A percentile compares a stretch with the other conserved stretches of the same genome.
Evolutionary conservation across 345 rosid genomes (phyloP).

Genomic region (Excoecaria agallocha): DNA sequence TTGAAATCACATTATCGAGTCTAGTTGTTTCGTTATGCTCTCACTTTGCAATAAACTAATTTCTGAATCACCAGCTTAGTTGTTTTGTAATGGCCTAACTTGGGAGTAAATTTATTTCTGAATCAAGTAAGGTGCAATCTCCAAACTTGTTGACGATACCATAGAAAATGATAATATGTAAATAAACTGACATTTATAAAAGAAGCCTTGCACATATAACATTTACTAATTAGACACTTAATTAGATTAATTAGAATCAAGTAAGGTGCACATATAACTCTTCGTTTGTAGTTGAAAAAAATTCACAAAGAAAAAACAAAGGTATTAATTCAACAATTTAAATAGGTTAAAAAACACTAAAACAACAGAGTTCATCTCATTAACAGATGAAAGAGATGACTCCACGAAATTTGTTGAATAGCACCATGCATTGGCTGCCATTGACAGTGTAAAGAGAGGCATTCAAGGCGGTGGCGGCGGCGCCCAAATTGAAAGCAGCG

Average conservation of each 20-base stretch:
- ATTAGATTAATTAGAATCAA: no score
- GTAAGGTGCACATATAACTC: no score
- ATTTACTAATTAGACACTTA: neutral
- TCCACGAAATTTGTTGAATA: conserved; percentile 89
- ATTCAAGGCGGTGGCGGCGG: conserved; percentile 60
- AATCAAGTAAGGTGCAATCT: neutral
- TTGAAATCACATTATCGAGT: no score
- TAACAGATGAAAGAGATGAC: conserved; percentile 27
- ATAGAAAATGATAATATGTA: no score
- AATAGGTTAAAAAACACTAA: no score
- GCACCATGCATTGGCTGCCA: conserved; percentile 91
- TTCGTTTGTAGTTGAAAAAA: no score
- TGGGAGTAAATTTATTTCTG: neutral
- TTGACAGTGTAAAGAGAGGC: conserved; percentile 90
- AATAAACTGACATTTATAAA: neutral
- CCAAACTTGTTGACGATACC: no score
- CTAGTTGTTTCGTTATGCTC: no score
- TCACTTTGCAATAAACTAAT: no score
- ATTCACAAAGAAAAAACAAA: no score
- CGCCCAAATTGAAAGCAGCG: conserved; percentile 81
- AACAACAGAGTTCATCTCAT: conserved; percentile 9
- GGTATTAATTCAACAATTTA: no score
- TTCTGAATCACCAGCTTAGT: no score
- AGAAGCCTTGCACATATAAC: neutral
- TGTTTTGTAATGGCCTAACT: neutral